Percentiles rank a stretch among this genome's conserved stretches.
Evolutionary conservation across 2,329 filamentous ascomycete genomes (phyloP).

Genomic region (Ascochyta clinopodiicola): DNA sequence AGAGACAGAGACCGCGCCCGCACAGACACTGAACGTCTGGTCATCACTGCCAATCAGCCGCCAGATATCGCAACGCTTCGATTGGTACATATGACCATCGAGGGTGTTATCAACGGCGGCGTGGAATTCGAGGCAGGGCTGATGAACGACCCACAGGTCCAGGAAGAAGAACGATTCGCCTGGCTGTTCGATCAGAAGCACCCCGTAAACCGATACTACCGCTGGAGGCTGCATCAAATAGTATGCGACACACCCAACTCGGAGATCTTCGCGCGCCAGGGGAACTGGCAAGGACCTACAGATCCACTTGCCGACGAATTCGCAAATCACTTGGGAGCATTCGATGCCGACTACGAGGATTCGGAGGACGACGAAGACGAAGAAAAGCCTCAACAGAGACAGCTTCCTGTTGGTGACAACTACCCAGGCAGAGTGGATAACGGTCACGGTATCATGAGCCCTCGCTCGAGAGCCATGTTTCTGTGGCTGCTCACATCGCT

Average conservation of each 20-base stretch:
- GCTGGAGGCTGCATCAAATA: conserved; percentile 88
- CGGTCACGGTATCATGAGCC: conserved; percentile 38
- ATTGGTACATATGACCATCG: conserved; percentile 87
- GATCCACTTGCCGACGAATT: conserved; percentile 81
- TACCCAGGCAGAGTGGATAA: conserved; percentile 37
- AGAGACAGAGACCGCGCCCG: conserved; percentile 28
- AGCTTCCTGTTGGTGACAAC: conserved; percentile 36
- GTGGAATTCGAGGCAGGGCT: conserved; percentile 89
- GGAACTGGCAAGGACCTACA: conserved; percentile 76
- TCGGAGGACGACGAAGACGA: conserved; percentile 75
- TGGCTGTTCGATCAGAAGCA: conserved; percentile 87
- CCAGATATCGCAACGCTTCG: conserved; percentile 78
- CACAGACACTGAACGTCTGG: conserved; percentile 32
- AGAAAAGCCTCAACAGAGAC: conserved; percentile 31
- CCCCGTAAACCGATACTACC: conserved; percentile 82
- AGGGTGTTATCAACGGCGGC: conserved; percentile 78
- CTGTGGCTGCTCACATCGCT: conserved; percentile 83
- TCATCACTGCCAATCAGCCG: conserved; percentile 68
- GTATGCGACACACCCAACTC: conserved; percentile 61
- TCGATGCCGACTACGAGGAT: conserved; percentile 62
- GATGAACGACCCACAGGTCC: conserved; percentile 84
- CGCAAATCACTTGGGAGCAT: conserved; percentile 75
- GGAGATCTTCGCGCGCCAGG: conserved; percentile 36
- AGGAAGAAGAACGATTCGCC: conserved; percentile 86
- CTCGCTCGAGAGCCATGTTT: conserved; percentile 66